Evolutionary conservation across 345 rosid genomes (phyloP).

Genomic region (Eucalyptus cladocalyx): DNA sequence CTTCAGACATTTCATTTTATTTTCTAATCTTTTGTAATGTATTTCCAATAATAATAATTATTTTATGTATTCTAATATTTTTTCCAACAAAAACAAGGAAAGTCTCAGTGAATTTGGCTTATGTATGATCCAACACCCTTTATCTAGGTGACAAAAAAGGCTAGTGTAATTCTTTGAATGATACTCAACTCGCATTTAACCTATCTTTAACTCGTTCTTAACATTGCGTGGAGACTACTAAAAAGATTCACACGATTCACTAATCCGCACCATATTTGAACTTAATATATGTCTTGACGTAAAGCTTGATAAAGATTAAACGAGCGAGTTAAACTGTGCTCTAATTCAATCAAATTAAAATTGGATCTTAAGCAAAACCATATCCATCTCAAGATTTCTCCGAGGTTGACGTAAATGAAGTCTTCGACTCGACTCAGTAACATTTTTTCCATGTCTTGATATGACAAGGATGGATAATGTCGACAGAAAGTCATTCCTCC

Average conservation of each 20-base stretch:
- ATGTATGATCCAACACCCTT: background rate
- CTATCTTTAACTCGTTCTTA: background rate
- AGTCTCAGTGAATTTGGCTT: accelerated
- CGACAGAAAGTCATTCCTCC: no score
- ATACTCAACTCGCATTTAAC: background rate
- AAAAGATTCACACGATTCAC: background rate
- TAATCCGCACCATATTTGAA: background rate
- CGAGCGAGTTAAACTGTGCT: accelerated
- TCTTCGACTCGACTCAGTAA: background rate
- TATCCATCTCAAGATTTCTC: background rate
- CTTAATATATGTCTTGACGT: background rate
- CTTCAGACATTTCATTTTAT: no score
- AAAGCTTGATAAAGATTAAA: background rate
- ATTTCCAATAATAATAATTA: no score
- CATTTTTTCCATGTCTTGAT: background rate
- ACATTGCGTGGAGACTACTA: background rate
- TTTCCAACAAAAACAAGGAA: no score
- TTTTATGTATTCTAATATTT: no score
- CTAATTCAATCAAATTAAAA: background rate
- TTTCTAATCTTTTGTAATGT: no score
- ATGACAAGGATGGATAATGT: background rate
- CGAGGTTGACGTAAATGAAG: background rate
- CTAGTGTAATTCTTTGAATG: background rate
- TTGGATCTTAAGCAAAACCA: background rate
- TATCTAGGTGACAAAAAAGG: background rate